These are phyloP conservation scores for Penicillium sp. DNA, from an alignment of 2,329 filamentous ascomycete genomes.

Conservation along the genomic window DNA sequence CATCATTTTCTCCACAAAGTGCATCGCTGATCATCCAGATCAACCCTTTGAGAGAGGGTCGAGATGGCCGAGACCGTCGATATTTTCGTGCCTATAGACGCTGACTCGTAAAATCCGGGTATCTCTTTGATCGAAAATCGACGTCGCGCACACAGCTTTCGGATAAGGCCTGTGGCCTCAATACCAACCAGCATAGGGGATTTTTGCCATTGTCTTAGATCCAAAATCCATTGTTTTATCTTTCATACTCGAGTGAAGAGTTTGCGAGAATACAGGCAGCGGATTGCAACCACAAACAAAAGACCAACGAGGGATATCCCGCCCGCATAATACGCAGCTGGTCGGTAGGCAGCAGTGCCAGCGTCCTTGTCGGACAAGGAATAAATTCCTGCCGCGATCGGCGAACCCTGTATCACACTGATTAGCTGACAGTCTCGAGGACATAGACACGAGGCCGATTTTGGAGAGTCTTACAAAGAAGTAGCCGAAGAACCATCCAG, in stretches of 20 bases:
- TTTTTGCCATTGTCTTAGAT: background rate
- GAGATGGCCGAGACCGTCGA: background rate
- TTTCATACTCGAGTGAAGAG: conserved; percentile 12
- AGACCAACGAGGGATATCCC: conserved; percentile 18
- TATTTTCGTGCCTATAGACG: background rate
- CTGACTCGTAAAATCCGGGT: background rate
- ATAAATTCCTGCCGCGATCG: conserved; percentile 18
- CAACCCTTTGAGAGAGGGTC: background rate
- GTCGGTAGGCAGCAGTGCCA: conserved; percentile 17
- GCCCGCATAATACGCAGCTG: conserved; percentile 18
- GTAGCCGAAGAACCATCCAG: conserved; percentile 21
- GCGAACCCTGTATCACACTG: conserved; percentile 11
- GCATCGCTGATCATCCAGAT: background rate
- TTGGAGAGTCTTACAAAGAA: conserved; percentile 14
- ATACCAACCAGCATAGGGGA: background rate
- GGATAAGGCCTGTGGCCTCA: background rate
- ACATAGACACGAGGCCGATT: background rate
- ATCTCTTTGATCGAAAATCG: background rate
- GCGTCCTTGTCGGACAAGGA: conserved; percentile 16
- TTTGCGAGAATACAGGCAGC: conserved; percentile 15
- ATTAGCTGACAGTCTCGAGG: background rate
- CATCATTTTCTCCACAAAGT: background rate
- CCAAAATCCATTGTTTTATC: background rate
- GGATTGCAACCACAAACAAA: conserved; percentile 13
- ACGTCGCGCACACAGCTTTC: background rate